Evolutionary conservation across 2,329 filamentous ascomycete genomes (phyloP).

Genomic region (Cyanodermella asteris): DNA sequence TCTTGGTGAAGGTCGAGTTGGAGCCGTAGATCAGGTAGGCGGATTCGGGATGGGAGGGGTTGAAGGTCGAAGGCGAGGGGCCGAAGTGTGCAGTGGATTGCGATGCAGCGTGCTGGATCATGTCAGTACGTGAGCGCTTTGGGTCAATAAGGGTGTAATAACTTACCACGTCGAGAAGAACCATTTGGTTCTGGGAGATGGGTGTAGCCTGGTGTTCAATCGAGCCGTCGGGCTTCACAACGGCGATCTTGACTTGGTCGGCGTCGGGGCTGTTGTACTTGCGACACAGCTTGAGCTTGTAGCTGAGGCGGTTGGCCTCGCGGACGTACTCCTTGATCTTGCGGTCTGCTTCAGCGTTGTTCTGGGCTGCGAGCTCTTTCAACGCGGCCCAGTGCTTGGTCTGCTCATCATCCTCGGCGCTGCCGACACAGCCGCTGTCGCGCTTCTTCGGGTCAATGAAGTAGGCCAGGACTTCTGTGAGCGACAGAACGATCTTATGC

Average conservation of each 20-base stretch:
- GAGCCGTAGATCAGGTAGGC: constrained; percentile 1
- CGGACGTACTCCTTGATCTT: constrained; percentile 1
- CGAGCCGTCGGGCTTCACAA: background rate
- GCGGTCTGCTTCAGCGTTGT: constrained; percentile 1
- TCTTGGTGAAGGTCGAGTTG: background rate
- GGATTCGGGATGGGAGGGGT: too few species aligned
- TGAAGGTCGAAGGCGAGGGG: too few species aligned
- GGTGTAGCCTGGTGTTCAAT: background rate
- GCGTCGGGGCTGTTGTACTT: too few species aligned
- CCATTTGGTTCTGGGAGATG: background rate
- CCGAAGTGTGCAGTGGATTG: too few species aligned
- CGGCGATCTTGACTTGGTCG: background rate
- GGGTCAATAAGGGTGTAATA: too few species aligned
- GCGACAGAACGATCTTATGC: constrained; percentile 1
- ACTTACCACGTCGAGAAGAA: too few species aligned
- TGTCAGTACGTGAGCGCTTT: too few species aligned
- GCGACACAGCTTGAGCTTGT: constrained; percentile 1
- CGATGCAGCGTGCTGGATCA: too few species aligned
- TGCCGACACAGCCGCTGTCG: too few species aligned
- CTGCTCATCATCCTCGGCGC: background rate
- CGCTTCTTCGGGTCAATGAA: too few species aligned
- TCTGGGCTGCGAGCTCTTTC: constrained; percentile 2
- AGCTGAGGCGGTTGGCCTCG: constrained; percentile 2
- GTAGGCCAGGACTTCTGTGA: constrained; percentile 4
- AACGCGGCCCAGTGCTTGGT: constrained; percentile 2